A percentile compares a stretch with the other conserved stretches of the same genome.
phyloP scores from a whole-genome alignment of 2,329 filamentous ascomycete genomes.

The Iodosphaeria phyllophila region DNA sequence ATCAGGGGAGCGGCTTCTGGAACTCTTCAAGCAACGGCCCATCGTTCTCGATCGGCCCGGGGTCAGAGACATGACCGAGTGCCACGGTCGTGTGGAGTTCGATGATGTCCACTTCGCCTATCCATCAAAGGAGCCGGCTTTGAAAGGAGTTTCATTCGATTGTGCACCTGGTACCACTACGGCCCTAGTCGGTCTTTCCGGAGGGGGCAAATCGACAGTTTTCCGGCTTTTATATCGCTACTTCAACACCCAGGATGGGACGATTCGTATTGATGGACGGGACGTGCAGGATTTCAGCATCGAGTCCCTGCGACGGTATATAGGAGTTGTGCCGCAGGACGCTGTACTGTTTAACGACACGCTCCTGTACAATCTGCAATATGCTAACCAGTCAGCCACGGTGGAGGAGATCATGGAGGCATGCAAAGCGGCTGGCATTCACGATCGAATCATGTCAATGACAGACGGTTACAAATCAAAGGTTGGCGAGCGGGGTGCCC shows the following conservation, averaged over 20 bases:
- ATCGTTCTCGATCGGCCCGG: slow-evolving; percentile 66
- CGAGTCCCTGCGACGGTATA: slow-evolving; percentile 76
- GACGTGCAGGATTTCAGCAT: slow-evolving; percentile 79
- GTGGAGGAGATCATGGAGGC: slow-evolving; percentile 69
- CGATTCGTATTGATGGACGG: slow-evolving; percentile 67
- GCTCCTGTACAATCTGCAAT: slow-evolving; percentile 85
- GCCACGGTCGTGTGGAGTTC: slow-evolving; percentile 70
- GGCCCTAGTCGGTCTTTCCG: slow-evolving; percentile 88
- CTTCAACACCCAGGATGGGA: slow-evolving; percentile 69
- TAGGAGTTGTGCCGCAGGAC: slow-evolving; percentile 93
- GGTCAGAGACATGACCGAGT: slow-evolving; percentile 43
- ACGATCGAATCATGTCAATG: slow-evolving; percentile 79
- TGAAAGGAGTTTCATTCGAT: slow-evolving; percentile 69
- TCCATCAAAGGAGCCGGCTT: slow-evolving; percentile 65
- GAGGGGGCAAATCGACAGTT: slow-evolving; percentile 90
- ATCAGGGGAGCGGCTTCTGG: slow-evolving; percentile 83
- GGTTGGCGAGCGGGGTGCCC: slow-evolving; percentile 75
- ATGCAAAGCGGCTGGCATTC: slow-evolving; percentile 74
- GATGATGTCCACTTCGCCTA: slow-evolving; percentile 84
- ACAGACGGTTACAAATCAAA: slow-evolving; percentile 79
- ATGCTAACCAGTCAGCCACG: slow-evolving; percentile 65
- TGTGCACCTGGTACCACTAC: slow-evolving; percentile 84
- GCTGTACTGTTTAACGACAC: slow-evolving; percentile 90
- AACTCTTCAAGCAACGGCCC: slow-evolving; percentile 90
- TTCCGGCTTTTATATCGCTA: slow-evolving; percentile 94